Base-by-base conservation (phyloP, 225 moss, liverwort and hornwort species). In the Antitrichia curtipendula region DNA sequence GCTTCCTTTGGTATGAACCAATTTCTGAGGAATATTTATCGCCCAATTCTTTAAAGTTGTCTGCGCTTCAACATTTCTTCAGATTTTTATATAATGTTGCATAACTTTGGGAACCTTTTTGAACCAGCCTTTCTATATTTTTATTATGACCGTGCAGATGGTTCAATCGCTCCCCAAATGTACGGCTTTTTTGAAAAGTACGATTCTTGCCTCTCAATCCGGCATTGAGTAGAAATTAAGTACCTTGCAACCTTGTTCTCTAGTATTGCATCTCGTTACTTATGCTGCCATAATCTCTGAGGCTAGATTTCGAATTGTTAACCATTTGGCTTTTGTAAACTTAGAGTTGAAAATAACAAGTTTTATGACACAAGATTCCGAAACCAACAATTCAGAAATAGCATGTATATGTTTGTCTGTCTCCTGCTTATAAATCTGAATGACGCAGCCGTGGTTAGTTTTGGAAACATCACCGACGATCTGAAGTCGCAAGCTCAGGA, bases 391-490 rank as follows among this genome's bases (percentile, higher is more conserved):
- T 65, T 80, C 56, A 65, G 74, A 74, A 68, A 29, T 41, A 62
- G 57, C 8, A 24, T 50, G 75, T 38, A 56, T 78, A 25, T 70
- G 24, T 87, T 58, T 64, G 43, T 66, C 65, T 59, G 56, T 45
- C 76, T 77, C 54, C 47, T 89, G 84, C 87, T 84, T 81, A 71
- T 41, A 82, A 53, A 82, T 73, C 52, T 88, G 69, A 85, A 87
- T 85, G 86, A 78, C 91, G 89, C 91, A 94, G 94, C 95, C 82
- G 81, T 95, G 86, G 95, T 95, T 63, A 95, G 95, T 91, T 93
- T 95, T 87, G 93, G 93, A 28, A 86, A 82, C 58, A 40, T 90
- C 81, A 89, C 90, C 47, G 81, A 86, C 52, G 92, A 86, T 43
- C 87, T 92, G 62, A 95, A 88, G 87, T 70, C 88, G 81, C 91